Conservation (phyloP, 495 filamentous ascomycete genomes). For the Trichodelitschia bisporula region DNA sequence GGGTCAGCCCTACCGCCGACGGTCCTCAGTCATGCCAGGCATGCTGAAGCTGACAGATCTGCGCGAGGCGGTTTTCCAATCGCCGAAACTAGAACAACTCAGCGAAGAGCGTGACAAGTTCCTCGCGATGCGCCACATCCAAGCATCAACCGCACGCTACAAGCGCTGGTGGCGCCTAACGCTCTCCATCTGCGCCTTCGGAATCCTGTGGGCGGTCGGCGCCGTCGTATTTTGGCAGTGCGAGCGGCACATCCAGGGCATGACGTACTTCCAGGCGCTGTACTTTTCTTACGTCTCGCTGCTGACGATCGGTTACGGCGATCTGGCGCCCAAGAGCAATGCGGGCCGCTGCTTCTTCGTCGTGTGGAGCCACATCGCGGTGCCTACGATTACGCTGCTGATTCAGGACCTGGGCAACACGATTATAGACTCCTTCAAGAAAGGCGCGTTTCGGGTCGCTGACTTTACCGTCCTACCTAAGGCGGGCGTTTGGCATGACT, state of each 20-base stretch:
- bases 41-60: neutral
- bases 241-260: conserved; percentile 12
- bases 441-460: conserved; percentile 25
- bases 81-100: conserved; percentile 12
- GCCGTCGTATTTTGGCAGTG: conserved; percentile 19
- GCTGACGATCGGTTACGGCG: conserved; percentile 20
- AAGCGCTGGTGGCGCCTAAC: conserved; percentile 17
- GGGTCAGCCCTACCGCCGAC: neutral
- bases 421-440: conserved; percentile 29
- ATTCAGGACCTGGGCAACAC: conserved; percentile 40
- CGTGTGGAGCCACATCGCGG: conserved; percentile 26
- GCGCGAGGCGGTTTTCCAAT: neutral
- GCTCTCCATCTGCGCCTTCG: conserved; percentile 15
- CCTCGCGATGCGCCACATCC: conserved; percentile 19
- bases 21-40: neutral
- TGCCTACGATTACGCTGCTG: conserved; percentile 44
- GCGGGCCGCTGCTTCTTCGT: conserved; percentile 20
- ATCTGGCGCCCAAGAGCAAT: conserved; percentile 18
- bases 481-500: conserved; percentile 20
- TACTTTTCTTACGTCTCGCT: conserved; percentile 23
- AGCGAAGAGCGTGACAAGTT: conserved; percentile 20
- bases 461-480: conserved; percentile 34
- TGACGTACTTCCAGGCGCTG: conserved; percentile 20
- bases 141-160: conserved; percentile 13
- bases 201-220: conserved; percentile 18